Evolutionary conservation across 306 rosid genomes (phyloP).

Genomic region (Cucurbita argyrosperma): DNA sequence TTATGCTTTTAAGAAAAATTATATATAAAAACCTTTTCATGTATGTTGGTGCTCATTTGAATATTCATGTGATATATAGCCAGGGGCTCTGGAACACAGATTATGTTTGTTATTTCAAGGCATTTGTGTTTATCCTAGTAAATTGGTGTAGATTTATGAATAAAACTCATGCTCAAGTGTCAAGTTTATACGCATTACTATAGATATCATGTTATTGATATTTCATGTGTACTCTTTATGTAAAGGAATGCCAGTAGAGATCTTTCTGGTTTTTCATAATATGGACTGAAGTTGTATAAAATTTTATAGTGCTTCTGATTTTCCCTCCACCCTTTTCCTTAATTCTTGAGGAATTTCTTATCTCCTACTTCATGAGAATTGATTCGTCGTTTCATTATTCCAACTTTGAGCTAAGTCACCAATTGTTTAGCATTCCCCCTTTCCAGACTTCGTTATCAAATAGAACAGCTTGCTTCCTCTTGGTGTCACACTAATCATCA

Average conservation of each 20-base stretch:
- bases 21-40: not conserved
- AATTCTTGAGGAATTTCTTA: not conserved
- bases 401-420: not conserved
- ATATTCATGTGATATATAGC: not conserved
- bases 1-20: not conserved
- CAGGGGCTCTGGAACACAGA: not conserved
- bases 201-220: not conserved
- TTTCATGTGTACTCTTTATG: not conserved
- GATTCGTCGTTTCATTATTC: not conserved
- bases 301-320: not conserved
- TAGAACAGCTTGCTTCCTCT: not conserved
- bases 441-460: not conserved
- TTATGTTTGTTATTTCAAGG: not conserved
- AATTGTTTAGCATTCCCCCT: not conserved
- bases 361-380: not conserved
- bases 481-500: not conserved
- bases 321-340: not conserved
- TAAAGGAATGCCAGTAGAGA: not conserved
- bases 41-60: not conserved
- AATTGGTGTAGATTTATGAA: not conserved
- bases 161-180: not conserved
- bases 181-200: not conserved
- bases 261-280: not conserved
- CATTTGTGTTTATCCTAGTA: not conserved
- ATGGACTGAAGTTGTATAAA: not conserved